phyloP scores from a whole-genome alignment of 805 yeast species.

The Candida nitratophila region DNA sequence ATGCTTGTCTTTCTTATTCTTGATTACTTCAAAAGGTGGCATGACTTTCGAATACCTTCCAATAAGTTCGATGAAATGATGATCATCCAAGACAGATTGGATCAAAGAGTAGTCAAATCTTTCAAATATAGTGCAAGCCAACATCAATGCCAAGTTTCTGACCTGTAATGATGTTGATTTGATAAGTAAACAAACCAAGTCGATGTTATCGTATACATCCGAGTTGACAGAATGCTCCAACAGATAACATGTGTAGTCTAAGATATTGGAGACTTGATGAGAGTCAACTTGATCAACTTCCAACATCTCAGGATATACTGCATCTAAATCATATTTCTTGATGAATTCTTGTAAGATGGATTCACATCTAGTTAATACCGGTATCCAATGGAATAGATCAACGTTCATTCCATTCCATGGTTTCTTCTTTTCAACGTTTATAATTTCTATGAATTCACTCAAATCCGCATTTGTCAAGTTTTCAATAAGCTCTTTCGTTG shows the following conservation, averaged over 20 bases:
- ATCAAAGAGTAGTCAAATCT: conserved; percentile 33
- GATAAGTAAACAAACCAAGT: conserved; percentile 50
- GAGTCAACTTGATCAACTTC: conserved; percentile 42
- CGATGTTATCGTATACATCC: conserved; percentile 59
- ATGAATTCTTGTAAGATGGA: conserved; percentile 49
- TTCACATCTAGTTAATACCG: conserved; percentile 71
- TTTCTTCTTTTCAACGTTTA: conserved; percentile 13
- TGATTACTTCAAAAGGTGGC: conserved; percentile 4
- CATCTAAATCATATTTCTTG: conserved; percentile 43
- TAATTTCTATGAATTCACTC: neutral
- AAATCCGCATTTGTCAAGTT: neutral
- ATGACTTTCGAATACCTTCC: conserved; percentile 1
- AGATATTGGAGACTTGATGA: conserved; percentile 38
- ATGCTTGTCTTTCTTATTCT: conserved; percentile 1
- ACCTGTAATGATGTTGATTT: conserved; percentile 55
- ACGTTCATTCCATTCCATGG: conserved; percentile 28
- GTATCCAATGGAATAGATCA: conserved; percentile 68
- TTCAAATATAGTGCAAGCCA: conserved; percentile 49
- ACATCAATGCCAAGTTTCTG: conserved; percentile 49
- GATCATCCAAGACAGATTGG: conserved; percentile 28
- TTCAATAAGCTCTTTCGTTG: neutral
- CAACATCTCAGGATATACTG: conserved; percentile 38
- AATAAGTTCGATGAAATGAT: conserved; percentile 29
- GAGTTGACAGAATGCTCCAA: conserved; percentile 66
- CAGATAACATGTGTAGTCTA: conserved; percentile 55